Evolutionary conservation across 495 filamentous ascomycete species (phyloP), one percentile per base, ranked within the genome.

Genomic region (Pseudomonodictys pantanalensis): DNA sequence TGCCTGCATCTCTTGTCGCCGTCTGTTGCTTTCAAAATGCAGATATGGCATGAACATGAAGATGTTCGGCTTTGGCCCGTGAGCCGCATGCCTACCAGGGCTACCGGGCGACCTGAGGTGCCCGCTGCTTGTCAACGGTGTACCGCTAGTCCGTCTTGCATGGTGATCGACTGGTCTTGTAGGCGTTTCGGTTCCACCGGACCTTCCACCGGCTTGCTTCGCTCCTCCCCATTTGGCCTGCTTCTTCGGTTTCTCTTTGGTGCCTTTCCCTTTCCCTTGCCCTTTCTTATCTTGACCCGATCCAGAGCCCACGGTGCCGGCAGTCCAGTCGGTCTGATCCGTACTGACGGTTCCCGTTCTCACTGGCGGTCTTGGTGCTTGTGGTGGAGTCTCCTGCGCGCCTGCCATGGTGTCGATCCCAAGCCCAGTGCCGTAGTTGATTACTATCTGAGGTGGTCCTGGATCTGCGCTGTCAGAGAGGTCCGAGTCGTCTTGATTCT

Each of bases 21-120:
- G 71, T 39, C 77, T 72, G 22, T 79, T 76, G 2, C 82, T 85
- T 60, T 88, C 85, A 52, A 85, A 88, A 68, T 87, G 84, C 15
- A 87, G 70, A 62, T 85, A 88, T 1, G 85, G 85, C 84, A 88
- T 86, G 65, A 83, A 86, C 15, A 83, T 71, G 38, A 83, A 82
- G 50, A 86, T 80, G 51, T 86, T 78, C 8, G 73, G 75, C 32
- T 67, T 67, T 8, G 70, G 66, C 39, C 60, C 44, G 11, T 44
- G 41, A 7, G 52, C 60, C 12, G 65, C 50, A 43, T 68, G 64
- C 25, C 65, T 39, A 17, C 60, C 65, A 1, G 65, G 65, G n/a
- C 59, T 64, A 1, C 65, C 65, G n/a, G 65, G 65, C 3, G 60
- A 64, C 29, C 65, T 18, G 33, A 64, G 35, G 39, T 61, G 50